Base-by-base conservation (phyloP, 73 alveolate genomes). In the Paramecium biaurelia region DNA sequence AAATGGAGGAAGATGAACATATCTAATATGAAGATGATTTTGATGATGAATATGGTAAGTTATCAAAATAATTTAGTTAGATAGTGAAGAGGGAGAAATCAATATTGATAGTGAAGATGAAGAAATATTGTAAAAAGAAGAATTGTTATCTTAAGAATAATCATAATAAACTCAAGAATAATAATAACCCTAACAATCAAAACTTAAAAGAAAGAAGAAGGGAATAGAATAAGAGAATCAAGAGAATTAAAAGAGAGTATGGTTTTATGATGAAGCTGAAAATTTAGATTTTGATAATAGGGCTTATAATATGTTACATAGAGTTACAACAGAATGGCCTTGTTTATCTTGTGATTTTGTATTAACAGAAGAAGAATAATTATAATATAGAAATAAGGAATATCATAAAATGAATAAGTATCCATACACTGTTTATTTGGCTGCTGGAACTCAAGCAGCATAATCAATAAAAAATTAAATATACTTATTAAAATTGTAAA, bases 291-390 rank as follows among this genome's bases (percentile, higher is more conserved):
- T 47, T 87, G 98, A 95, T 93, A 95, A 95, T 86, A 92, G 94
- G 56, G 98, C 98, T 23, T 95, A 95, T 89, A 96, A 95, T 93
- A 95, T 95, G 98, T 79, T 95, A 41, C 98, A 95, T 93, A 93
- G 98, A 87, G 95, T 95, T 42, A 95, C 94, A 92, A 96, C 95
- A 1, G 98, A 95, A 95, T 95, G 98, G 98, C 94, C 94, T 11
- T 89, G 94, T 72, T 89, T 89, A 24, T 89, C 94, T 12, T 89
- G 94, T 70, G 94, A 89, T 8, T 89, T 43, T 89, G 58, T 89
- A 7, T 45, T 79, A 10, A 41, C 70, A 0, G 76, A 76, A 70
- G 92, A 82, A 41, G 94, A 89, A 42, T 63, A 49, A 23, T 72
- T 11, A 70, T 14, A 70, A 30, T 70, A 70, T 47, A 42, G 15